Evolutionary conservation across 495 filamentous ascomycete genomes (phyloP), one percentile per base, ranked within the genome.

Genomic region (Hapsidospora chrysogenum): DNA sequence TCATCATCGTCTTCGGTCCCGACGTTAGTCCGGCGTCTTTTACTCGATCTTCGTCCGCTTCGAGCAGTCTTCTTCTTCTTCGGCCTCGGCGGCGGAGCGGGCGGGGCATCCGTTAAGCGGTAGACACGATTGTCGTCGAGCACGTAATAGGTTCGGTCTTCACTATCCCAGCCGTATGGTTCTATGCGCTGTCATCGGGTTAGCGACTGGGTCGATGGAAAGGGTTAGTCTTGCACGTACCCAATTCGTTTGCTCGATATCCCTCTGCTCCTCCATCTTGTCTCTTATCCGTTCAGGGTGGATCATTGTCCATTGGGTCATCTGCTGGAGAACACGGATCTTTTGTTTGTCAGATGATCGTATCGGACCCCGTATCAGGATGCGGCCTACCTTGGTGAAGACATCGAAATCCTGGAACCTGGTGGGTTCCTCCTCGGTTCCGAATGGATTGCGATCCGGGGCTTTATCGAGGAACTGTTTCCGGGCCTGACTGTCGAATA

Each of bases 61-160:
- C 33, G 33, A 20, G 48, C 70, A 1, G 73, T 71, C 23, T 26
- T 26, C 23, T 26, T 41, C 41, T 79, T 80, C 16, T 75, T 74
- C 46, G 78, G 83, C 35, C 74, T 70, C 52, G 86, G 89, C 6
- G 80, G 65, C 50, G 65, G 47, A 22, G 69, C 51, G 19, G 67
- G 62, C 3, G 68, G 63, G 11, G 76, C 69, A 33, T 86, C 80
- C 29, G 80, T 82, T 37, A 74, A 72, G 35, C 84, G 79, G 54
- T 96, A 97, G 18, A 96, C 62, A 31, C 87, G 72, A 42, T 93
- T 89, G 59, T 97, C 89, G 41, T 97, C 87, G 5, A 97, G 69
- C 9, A 94, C 77, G 45, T 81, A 89, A 53, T 94, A 92, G 14
- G 67, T 74, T 16, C 83, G 79, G 41, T 84, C 84, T 29, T 93